Base-by-base conservation (phyloP, 495 filamentous ascomycete species). In the Barbatosphaeria neglecta region DNA sequence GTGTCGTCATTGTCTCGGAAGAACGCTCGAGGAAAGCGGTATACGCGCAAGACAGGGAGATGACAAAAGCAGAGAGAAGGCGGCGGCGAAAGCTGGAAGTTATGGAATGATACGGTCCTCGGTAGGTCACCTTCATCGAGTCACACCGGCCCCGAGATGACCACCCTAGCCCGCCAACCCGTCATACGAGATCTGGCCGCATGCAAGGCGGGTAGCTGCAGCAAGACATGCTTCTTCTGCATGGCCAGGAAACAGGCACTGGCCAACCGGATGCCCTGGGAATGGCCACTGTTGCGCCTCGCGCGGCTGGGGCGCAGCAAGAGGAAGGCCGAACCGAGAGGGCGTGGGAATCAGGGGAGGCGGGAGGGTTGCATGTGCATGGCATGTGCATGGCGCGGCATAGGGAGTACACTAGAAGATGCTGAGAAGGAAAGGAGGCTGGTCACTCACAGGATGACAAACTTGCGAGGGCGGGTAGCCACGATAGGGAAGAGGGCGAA, bases 371-470 rank as follows among this genome's bases (percentile, higher is more conserved):
- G 45, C n/a, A n/a, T n/a, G n/a, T n/a, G n/a, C n/a, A n/a, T n/a
- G n/a, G n/a, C n/a, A n/a, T n/a, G n/a, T n/a, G 39, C 22, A 23
- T 43, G 28, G 37, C 44, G 43, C 46, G 46, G 50, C 55, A 48
- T 50, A 43, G 51, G 42, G 46, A 35, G 31, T 15, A 35, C 31
- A n/a, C 13, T 35, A n/a, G 31, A n/a, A n/a, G n/a, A n/a, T n/a
- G n/a, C n/a, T n/a, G n/a, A 35, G 31, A 35, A 8, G 15, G 27
- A 35, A 35, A 50, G 47, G 50, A 54, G n/a, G n/a, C n/a, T n/a
- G n/a, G n/a, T n/a, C 41, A 89, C 90, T 83, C 81, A 96, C 92
- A 98, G 64, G 49, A 94, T 85, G 42, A 92, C 92, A 60, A 98
- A 94, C 71, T 98, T 98, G 58, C 84, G 76, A 48, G 92, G 92